These are phyloP conservation scores for Irpex rosettiformis DNA, from an alignment of 1,284 basidiomycete species.

Conservation along the genomic window DNA sequence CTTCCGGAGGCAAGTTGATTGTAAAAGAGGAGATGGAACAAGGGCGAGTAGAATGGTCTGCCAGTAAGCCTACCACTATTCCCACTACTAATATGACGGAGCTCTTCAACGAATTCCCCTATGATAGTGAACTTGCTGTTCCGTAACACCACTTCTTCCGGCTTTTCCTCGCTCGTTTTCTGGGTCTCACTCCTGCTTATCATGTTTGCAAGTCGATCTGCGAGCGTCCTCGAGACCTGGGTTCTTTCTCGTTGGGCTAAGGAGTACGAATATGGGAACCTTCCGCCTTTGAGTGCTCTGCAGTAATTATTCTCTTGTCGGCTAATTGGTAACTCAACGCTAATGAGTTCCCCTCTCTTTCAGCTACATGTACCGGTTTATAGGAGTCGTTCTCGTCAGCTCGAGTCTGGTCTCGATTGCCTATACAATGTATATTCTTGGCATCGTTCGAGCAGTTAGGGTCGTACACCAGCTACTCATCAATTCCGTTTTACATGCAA, in stretches of 20 bases:
- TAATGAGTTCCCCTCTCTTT: slow-evolving; percentile 13
- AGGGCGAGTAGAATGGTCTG: slow-evolving; percentile 49
- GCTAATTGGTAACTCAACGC: background rate
- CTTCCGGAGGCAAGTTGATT: slow-evolving; percentile 41
- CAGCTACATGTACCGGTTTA: slow-evolving; percentile 40
- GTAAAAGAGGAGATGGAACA: slow-evolving; percentile 59
- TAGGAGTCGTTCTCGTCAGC: slow-evolving; percentile 26
- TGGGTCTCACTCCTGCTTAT: slow-evolving; percentile 8
- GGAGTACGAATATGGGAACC: slow-evolving; percentile 21
- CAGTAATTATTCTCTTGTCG: slow-evolving; percentile 12
- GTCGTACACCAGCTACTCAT: slow-evolving; percentile 47
- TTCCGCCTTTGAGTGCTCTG: slow-evolving; percentile 11
- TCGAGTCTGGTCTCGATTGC: slow-evolving; percentile 23
- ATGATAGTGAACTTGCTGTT: background rate
- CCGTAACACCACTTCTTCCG: slow-evolving; percentile 25
- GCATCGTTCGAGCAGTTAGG: slow-evolving; percentile 46
- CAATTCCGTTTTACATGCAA: slow-evolving; percentile 16
- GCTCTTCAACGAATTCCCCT: too few species aligned
- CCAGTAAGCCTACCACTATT: slow-evolving; percentile 26
- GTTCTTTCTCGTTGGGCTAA: slow-evolving; percentile 16
- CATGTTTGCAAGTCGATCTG: background rate
- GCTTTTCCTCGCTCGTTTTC: background rate
- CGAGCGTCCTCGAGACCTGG: slow-evolving; percentile 10
- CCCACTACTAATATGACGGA: too few species aligned
- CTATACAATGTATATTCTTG: slow-evolving; percentile 32